Evolutionary conservation across 176 grass and related monocot genomes (phyloP), one percentile per base, ranked within the genome.

Genomic region (Urochloa ruziziensis): DNA sequence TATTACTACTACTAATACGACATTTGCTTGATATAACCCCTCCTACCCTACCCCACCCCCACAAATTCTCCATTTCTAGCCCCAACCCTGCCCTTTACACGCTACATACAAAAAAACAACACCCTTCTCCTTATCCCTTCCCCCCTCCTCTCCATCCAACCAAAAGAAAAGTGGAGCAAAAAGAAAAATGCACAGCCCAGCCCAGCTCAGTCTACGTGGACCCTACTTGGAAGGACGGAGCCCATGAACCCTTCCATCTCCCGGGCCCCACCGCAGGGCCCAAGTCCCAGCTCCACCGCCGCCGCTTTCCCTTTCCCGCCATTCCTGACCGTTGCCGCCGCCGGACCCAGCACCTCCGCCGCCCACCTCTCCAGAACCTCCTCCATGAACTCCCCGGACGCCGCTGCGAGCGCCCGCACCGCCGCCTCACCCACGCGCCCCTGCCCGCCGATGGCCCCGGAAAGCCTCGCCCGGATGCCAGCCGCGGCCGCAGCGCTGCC

Each of bases 161-260:
- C n/a, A n/a, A n/a, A n/a, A n/a, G n/a, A 70, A 77, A 67, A 84
- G 18, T 39, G 62, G 9, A 33, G 42, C 24, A 59, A 80, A 79
- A 73, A 89, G 78, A 88, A 59, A 62, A 64, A 30, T 21, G 3
- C 15, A 27, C 11, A 13, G 10, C 23, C 36, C 70, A 54, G 19
- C 64, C 1, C 35, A 62, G 24, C 62, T 89, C 62, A 97, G 71
- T 94, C 91, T 82, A 87, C 79, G 29, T 84, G 70, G 81, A 98
- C 75, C 86, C 81, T 91, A 65, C 69, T 83, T 8, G 92, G 95
- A 48, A 98, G 90, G 66, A 79, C 88, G 5, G 95, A 91, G 61
- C 88, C 90, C 84, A 87, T 80, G 82, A 94, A 98, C 62, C 91
- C 94, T 18, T 71, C 91, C 32, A 82, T 15, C 42, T 62, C 79